Conservation (phyloP, 2,329 filamentous ascomycete species). For the Chaetomiaceae sp. region DNA sequence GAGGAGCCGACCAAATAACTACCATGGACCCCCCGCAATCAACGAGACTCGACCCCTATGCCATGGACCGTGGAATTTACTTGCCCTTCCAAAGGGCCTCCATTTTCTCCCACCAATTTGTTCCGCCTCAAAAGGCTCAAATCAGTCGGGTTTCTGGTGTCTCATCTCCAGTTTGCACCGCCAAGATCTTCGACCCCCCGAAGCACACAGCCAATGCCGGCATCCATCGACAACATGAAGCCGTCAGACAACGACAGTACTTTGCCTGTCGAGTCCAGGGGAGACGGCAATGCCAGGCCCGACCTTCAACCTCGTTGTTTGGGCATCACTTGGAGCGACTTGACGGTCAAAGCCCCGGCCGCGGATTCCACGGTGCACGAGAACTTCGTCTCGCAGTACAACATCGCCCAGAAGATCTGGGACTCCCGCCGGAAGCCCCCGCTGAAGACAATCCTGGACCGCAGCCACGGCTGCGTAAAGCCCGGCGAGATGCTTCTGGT, state of each 20-base stretch:
- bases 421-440: slow-evolving; percentile 53
- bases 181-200: too few relatives aligned
- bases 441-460: slow-evolving; percentile 60
- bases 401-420: slow-evolving; percentile 48
- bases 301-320: slow-evolving; percentile 47
- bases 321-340: slow-evolving; percentile 60
- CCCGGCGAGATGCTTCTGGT: slow-evolving; percentile 70
- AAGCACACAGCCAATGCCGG: too few relatives aligned
- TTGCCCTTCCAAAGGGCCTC: too few relatives aligned
- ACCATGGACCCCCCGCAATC: too few relatives aligned
- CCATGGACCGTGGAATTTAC: too few relatives aligned
- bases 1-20: too few relatives aligned
- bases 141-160: too few relatives aligned
- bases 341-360: slow-evolving; percentile 59
- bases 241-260: neutral
- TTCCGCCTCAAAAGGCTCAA: too few relatives aligned
- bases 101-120: too few relatives aligned
- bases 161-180: too few relatives aligned
- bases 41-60: too few relatives aligned
- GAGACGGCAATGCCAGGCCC: slow-evolving; percentile 40
- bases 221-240: neutral
- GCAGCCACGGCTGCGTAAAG: slow-evolving; percentile 64
- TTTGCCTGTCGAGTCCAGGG: slow-evolving; percentile 35
- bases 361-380: slow-evolving; percentile 62
- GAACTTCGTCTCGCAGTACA: slow-evolving; percentile 57